These are phyloP conservation scores for Solanum chaucha DNA, from an alignment of 257 asterid species.

Conservation along the genomic window DNA sequence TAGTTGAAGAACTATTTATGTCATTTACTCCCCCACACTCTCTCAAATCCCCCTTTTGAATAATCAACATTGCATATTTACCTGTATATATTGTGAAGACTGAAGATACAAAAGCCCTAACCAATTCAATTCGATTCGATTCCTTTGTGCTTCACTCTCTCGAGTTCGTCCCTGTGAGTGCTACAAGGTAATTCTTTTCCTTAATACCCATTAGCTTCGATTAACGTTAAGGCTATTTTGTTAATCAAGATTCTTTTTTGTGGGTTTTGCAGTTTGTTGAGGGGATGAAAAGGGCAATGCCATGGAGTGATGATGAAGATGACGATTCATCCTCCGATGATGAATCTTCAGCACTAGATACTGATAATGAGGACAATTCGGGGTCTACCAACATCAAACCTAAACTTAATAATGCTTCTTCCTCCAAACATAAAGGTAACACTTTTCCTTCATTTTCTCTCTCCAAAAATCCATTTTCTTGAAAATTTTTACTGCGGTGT, in stretches of 20 bases:
- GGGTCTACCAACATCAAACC: neutral
- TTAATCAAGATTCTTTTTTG: neutral
- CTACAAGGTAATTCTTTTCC: neutral
- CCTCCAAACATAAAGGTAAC: conserved; percentile 38
- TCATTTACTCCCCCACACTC: too few species aligned
- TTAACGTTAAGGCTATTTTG: neutral
- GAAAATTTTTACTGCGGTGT: fast-evolving
- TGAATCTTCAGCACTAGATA: conserved; percentile 13
- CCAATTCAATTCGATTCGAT: neutral
- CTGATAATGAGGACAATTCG: neutral
- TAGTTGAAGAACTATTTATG: too few species aligned
- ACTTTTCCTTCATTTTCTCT: neutral
- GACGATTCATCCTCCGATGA: conserved; percentile 12
- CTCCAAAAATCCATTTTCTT: too few species aligned
- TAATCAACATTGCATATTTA: neutral
- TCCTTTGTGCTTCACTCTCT: neutral
- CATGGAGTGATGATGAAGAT: conserved; percentile 26
- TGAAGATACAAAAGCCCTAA: neutral
- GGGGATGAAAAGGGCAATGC: conserved; percentile 18
- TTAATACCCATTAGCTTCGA: neutral
- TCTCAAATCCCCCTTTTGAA: too few species aligned
- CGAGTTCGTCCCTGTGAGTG: neutral
- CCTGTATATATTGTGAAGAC: neutral
- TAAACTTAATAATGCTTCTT: neutral
- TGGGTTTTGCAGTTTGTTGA: neutral